These are phyloP conservation scores for Phytophthora kernoviae DNA, from an alignment of 352 stramenopile genomes.

Conservation along the genomic window DNA sequence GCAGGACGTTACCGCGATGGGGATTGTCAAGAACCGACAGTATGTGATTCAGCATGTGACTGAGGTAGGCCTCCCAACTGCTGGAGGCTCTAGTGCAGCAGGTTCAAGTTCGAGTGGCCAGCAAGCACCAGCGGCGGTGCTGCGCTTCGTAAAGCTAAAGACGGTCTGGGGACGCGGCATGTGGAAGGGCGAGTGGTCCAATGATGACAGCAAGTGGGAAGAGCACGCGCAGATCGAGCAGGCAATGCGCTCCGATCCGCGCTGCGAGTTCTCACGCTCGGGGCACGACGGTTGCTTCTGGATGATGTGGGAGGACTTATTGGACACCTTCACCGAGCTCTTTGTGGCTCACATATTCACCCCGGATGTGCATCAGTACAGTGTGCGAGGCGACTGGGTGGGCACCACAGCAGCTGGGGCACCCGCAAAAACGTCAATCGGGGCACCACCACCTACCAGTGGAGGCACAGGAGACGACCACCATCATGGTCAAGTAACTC, in stretches of 20 bases:
- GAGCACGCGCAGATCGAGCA: conserved; percentile 79
- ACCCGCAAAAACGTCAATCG: conserved; percentile 6
- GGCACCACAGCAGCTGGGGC: conserved; percentile 49
- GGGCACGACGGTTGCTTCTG: conserved; percentile 83
- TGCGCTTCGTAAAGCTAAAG: conserved; percentile 83
- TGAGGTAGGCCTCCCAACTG: conserved; percentile 42
- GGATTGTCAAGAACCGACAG: conserved; percentile 79
- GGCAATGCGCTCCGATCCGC: conserved; percentile 57
- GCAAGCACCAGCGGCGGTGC: conserved; percentile 10
- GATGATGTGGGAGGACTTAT: conserved; percentile 81
- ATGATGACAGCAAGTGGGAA: conserved; percentile 87
- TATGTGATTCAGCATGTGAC: conserved; percentile 78
- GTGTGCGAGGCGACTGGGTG: conserved; percentile 48
- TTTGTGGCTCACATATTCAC: conserved; percentile 56
- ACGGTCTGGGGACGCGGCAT: conserved; percentile 80
- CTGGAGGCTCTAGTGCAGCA: conserved; percentile 1
- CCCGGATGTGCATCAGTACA: conserved; percentile 59
- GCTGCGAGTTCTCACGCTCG: conserved; percentile 68
- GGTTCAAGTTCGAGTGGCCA: background rate
- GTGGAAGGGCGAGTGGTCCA: conserved; percentile 86
- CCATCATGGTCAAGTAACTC: conserved; percentile 5
- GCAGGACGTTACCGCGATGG: conserved; percentile 56
- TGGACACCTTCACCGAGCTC: conserved; percentile 75
- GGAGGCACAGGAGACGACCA: conserved; percentile 17
- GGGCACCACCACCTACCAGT: conserved; percentile 6